Percentiles rank a stretch among this genome's conserved stretches.
Conservation (phyloP, 768 basidiomycete species). For the Rhizopogon rudus region DNA sequence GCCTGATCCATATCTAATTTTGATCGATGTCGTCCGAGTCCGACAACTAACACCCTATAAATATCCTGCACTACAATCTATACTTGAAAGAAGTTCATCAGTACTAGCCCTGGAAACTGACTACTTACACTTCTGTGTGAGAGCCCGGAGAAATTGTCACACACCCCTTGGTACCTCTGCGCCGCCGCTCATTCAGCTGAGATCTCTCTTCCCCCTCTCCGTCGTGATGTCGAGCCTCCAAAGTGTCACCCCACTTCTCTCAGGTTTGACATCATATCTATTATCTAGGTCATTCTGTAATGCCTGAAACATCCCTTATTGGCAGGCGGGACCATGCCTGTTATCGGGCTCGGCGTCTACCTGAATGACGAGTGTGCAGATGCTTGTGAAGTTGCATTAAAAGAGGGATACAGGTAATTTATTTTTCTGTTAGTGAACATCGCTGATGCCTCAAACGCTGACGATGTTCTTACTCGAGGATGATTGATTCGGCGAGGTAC, state of each 20-base stretch:
- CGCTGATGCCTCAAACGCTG: neutral
- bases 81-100: too few relatives aligned
- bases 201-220: neutral
- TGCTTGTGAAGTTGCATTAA: slow-evolving; percentile 17
- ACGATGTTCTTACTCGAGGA: slow-evolving; percentile 9
- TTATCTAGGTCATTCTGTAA: neutral
- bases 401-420: slow-evolving; percentile 21
- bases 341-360: slow-evolving; percentile 24
- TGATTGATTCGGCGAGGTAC: slow-evolving; percentile 20
- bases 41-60: too few relatives aligned
- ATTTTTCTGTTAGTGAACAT: neutral
- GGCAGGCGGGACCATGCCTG: slow-evolving; percentile 21
- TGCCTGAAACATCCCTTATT: neutral
- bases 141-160: neutral
- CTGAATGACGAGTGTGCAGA: slow-evolving; percentile 4
- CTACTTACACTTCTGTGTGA: neutral
- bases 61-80: too few relatives aligned
- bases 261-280: neutral
- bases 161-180: neutral
- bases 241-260: neutral
- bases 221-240: neutral
- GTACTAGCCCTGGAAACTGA: too few relatives aligned
- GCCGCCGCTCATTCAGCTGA: neutral
- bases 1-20: too few relatives aligned
- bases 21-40: too few relatives aligned